Conservation (phyloP, 73 alveolate species). For the Effrenium voratum region DNA sequence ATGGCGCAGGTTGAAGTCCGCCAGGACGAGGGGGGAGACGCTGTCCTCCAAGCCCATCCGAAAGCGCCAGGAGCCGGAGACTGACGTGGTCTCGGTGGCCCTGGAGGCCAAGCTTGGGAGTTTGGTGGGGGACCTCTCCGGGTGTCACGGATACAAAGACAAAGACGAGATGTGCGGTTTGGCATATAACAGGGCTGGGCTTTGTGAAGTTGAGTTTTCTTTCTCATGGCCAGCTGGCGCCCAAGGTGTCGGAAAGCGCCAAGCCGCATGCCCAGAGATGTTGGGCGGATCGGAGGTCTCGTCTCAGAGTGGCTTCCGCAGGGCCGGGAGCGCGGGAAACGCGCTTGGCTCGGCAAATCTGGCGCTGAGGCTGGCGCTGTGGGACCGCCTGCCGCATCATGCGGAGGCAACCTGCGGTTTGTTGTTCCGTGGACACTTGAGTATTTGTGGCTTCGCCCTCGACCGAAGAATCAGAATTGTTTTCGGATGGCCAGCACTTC, state of each 20-base stretch:
- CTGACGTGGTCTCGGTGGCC: slow-evolving; percentile 16
- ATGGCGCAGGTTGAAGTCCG: neutral
- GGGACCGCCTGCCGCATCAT: slow-evolving; percentile 90
- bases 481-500: slow-evolving; percentile 94
- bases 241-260: slow-evolving; percentile 34
- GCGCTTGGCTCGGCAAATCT: neutral
- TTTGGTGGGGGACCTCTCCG: neutral
- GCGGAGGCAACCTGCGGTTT: slow-evolving; percentile 67
- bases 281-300: no score
- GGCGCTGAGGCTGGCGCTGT: slow-evolving; percentile 49
- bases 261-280: neutral
- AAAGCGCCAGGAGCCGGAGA: neutral
- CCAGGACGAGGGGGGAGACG: neutral
- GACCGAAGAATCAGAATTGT: no score
- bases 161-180: no score
- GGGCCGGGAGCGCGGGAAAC: no score
- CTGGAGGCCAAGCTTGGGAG: neutral
- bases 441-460: neutral
- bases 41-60: neutral
- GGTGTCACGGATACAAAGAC: no score
- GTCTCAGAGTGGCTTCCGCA: no score
- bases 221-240: no score
- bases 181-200: no score
- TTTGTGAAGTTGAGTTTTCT: no score
- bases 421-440: no score